These are phyloP conservation scores for Parietaria judaica DNA, from an alignment of 306 rosid species.

Conservation along the genomic window DNA sequence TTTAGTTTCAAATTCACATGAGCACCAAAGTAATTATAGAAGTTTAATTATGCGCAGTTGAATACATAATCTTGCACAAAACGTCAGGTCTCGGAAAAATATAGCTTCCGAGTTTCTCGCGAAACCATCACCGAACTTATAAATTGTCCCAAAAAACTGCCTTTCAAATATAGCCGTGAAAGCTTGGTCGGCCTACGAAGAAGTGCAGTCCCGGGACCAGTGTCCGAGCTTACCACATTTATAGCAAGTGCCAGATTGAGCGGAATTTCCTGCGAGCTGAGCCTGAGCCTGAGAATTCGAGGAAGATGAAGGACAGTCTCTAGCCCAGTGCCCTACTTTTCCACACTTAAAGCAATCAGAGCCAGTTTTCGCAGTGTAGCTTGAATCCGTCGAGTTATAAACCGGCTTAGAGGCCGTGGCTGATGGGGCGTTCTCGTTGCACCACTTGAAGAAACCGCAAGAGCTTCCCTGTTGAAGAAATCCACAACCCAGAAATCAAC, in stretches of 20 bases:
- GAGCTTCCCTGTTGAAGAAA: slow-evolving; percentile 26
- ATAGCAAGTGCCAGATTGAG: slow-evolving; percentile 26
- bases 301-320: slow-evolving; percentile 30
- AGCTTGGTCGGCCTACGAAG: slow-evolving; percentile 1
- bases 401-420: slow-evolving; percentile 8
- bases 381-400: slow-evolving; percentile 9
- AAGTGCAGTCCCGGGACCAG: slow-evolving; percentile 50
- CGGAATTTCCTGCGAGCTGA: slow-evolving; percentile 23
- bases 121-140: not conserved
- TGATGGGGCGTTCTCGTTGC: slow-evolving; percentile 30
- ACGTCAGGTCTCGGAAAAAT: no score
- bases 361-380: slow-evolving; percentile 18
- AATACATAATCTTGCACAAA: not conserved
- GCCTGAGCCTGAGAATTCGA: slow-evolving; percentile 23
- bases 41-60: no score
- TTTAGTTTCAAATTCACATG: no score
- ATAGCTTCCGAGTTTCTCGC: no score
- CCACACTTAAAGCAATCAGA: slow-evolving; percentile 45
- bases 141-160: not conserved
- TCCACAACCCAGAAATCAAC: slow-evolving; percentile 3
- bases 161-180: not conserved
- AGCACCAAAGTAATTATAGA: no score
- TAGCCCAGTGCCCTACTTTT: slow-evolving; percentile 51
- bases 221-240: slow-evolving; percentile 47
- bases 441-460: slow-evolving; percentile 57